These are phyloP conservation scores for Aspergillus puulaauensis DNA, from an alignment of 2,329 filamentous ascomycete genomes.

Conservation along the genomic window DNA sequence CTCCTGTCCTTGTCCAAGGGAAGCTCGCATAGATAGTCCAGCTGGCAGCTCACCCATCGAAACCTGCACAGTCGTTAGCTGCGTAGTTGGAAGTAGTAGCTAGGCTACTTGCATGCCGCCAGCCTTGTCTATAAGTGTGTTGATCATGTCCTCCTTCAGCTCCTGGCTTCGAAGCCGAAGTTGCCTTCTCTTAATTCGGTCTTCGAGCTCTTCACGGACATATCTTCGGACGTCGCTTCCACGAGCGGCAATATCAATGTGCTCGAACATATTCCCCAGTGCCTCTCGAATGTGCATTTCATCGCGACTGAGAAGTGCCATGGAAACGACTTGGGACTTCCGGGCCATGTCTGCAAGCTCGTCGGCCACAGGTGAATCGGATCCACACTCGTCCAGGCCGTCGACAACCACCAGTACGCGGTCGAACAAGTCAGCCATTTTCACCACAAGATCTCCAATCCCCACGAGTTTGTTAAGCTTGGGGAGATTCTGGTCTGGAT, in stretches of 20 bases:
- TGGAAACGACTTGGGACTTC: background rate
- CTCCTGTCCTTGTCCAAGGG: background rate
- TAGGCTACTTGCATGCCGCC: background rate
- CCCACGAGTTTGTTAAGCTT: background rate
- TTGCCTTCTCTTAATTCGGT: background rate
- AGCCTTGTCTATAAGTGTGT: background rate
- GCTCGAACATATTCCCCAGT: background rate
- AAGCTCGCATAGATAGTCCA: constrained; percentile 1
- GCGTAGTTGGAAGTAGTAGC: background rate
- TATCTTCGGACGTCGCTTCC: background rate
- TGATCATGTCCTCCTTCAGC: background rate
- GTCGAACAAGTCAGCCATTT: background rate
- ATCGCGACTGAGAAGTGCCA: background rate
- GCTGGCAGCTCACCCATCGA: constrained; percentile 1
- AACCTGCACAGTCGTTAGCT: background rate
- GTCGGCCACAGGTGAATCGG: background rate
- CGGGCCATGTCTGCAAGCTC: background rate
- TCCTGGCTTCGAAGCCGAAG: background rate
- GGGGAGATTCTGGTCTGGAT: background rate
- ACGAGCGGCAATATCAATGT: background rate
- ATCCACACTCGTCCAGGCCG: background rate
- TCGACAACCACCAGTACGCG: background rate
- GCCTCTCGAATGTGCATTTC: background rate
- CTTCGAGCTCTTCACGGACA: background rate
- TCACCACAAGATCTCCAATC: background rate